These are phyloP conservation scores for Monosporozyma servazzii DNA, from an alignment of 805 yeast species.

Conservation along the genomic window DNA sequence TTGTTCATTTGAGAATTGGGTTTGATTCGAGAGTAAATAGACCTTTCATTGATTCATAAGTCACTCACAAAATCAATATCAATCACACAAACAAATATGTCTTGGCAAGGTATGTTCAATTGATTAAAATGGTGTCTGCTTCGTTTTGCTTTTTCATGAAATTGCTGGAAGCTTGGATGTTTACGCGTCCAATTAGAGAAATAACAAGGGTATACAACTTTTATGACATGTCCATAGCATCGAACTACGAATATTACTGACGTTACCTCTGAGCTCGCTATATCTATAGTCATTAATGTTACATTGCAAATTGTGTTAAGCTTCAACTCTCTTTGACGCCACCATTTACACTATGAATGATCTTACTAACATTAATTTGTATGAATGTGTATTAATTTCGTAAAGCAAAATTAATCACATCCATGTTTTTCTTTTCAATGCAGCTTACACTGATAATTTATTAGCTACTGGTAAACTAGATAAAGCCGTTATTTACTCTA, in stretches of 20 bases:
- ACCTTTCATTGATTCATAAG: background rate
- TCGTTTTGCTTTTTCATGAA: background rate
- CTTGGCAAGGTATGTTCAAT: conserved; percentile 38
- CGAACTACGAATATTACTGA: no score
- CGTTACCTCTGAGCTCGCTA: no score
- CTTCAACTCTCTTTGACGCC: no score
- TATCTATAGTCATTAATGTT: no score
- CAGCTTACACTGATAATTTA: conserved; percentile 93
- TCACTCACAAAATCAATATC: background rate
- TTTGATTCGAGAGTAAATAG: background rate
- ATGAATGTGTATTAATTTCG: no score
- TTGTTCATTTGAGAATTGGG: no score
- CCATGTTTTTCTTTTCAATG: background rate
- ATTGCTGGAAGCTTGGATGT: background rate
- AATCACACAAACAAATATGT: conserved; percentile 24
- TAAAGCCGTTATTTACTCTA: conserved; percentile 85
- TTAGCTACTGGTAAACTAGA: conserved; percentile 81
- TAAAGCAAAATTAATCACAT: no score
- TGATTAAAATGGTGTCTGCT: background rate
- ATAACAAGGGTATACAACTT: no score
- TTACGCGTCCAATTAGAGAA: no score
- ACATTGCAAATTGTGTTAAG: no score
- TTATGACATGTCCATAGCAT: no score
- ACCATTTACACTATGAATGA: no score
- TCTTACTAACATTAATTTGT: background rate